Conservation (phyloP, 352 stramenopile genomes). For the Phytopythium boreale region DNA sequence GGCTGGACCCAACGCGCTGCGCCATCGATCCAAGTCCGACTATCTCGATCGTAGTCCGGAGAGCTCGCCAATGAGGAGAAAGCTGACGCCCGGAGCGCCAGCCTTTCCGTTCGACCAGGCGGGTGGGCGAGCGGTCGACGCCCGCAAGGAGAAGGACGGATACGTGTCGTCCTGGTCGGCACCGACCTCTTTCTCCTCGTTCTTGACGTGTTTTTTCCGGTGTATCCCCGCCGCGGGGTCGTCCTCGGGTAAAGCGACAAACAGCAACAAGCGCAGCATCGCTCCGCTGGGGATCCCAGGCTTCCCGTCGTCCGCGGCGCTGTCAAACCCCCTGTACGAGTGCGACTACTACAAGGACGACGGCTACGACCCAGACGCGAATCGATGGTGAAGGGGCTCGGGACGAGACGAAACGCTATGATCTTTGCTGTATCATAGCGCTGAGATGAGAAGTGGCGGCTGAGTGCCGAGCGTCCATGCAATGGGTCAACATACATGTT, state of each 20-base stretch:
- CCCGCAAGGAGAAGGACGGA: conserved; percentile 23
- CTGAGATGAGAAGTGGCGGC: no score
- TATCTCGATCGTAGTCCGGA: conserved; percentile 64
- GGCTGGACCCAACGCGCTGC: conserved; percentile 7
- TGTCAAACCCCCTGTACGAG: conserved; percentile 39
- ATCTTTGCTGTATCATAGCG: no score
- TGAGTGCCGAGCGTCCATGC: no score
- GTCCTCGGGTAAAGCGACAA: conserved; percentile 4
- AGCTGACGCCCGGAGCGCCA: conserved; percentile 5
- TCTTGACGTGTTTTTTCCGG: conserved; percentile 31
- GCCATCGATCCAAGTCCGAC: conserved; percentile 23
- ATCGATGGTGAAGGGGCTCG: not conserved
- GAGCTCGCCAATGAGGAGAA: conserved; percentile 66
- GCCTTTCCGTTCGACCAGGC: conserved; percentile 30
- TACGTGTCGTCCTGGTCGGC: conserved; percentile 10
- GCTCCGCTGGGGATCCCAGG: conserved; percentile 40
- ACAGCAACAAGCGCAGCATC: conserved; percentile 19
- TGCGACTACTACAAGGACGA: conserved; percentile 61
- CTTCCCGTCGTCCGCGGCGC: conserved; percentile 33
- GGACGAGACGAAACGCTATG: no score
- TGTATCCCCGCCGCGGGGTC: conserved; percentile 18
- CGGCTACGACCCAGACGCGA: conserved; percentile 21
- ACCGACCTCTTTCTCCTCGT: conserved; percentile 8
- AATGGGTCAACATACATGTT: no score
- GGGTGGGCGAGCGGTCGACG: not conserved